Base-by-base conservation (phyloP, 306 rosid species). In the Mimosa bimucronata region DNA sequence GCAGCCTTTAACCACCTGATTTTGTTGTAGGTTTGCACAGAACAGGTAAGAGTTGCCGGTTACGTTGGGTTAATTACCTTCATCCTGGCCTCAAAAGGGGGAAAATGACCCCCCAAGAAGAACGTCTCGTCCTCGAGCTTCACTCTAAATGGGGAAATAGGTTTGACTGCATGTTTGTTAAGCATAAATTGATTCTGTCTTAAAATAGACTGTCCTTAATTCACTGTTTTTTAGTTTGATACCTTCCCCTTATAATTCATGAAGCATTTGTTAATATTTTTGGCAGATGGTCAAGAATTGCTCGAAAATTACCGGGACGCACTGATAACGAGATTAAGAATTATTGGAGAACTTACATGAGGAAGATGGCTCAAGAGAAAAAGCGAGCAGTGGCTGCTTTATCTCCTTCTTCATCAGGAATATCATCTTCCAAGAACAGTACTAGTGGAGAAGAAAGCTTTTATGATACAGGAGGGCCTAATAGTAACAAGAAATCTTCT, bases 101-200 rank as follows among this genome's bases (percentile, higher is more conserved):
- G 29, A 96, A 96, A 88, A 85, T 96, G 90, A 86, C 98, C 14
- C 93, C 93, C 3, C 97, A 90, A 67, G 99, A 96, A 74, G 92
- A 93, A 67, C 88, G 80, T 64, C 93, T 89, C 4, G 92, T 96
- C 66, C 84, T 80, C 66, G 97, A 96, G 9, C 97, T 91, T 81
- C 99, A 93, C 81, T 77, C 93, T 70, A 93, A 96, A 82, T 96
- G 97, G 98, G 99, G 99, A 71, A 96, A 96, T 75, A 96, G 99
- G 99, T 96, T 87, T 83, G 80, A 46, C 29, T 67, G 57, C 5
- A 34, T 34, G 5, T 34, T 34, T 34, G 2, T 34, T 34, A n/a
- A n/a, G n/a, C n/a, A n/a, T n/a, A n/a, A n/a, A n/a, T n/a, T n/a
- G n/a, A n/a, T n/a, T n/a, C n/a, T n/a, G n/a, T n/a, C n/a, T n/a